Evolutionary conservation across 2,329 filamentous ascomycete genomes (phyloP).

Genomic region (Pseudonectria foliicola): DNA sequence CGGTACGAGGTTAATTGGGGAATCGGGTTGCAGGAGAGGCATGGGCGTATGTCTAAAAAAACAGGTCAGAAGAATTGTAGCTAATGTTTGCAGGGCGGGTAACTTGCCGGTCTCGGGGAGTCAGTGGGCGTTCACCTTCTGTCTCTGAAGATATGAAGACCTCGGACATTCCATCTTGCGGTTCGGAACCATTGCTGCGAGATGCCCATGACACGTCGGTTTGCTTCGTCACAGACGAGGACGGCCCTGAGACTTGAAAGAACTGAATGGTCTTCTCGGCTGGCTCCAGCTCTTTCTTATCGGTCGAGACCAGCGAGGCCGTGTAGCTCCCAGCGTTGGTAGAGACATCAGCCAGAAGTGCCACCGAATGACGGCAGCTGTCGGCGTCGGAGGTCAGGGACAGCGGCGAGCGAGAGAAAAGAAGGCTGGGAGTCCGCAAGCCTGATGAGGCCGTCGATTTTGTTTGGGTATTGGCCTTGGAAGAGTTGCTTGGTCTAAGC

Average conservation of each 20-base stretch:
- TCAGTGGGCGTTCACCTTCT: slow-evolving; percentile 8
- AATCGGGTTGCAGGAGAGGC: slow-evolving; percentile 12
- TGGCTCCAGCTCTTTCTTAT: no score
- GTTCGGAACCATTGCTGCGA: slow-evolving; percentile 3
- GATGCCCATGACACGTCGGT: slow-evolving; percentile 6
- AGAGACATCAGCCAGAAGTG: slow-evolving; percentile 8
- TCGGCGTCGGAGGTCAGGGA: slow-evolving; percentile 18
- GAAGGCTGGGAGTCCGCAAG: slow-evolving; percentile 17
- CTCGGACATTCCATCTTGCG: slow-evolving; percentile 9
- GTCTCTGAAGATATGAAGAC: slow-evolving; percentile 14
- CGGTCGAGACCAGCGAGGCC: no score
- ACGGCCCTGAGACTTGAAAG: slow-evolving; percentile 7
- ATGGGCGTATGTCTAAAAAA: slow-evolving; percentile 4
- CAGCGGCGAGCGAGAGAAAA: slow-evolving; percentile 20
- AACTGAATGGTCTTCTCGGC: slow-evolving; percentile 3
- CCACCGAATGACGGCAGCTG: slow-evolving; percentile 17
- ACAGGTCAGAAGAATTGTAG: slow-evolving; percentile 3
- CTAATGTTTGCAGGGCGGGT: neutral
- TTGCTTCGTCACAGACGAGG: slow-evolving; percentile 9
- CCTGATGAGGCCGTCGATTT: slow-evolving; percentile 16
- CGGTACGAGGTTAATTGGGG: slow-evolving; percentile 7
- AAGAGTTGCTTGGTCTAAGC: slow-evolving; percentile 15
- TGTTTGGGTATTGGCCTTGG: slow-evolving; percentile 11
- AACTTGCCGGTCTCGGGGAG: slow-evolving; percentile 7
- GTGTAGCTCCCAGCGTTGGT: slow-evolving; percentile 1